Base-by-base conservation (phyloP, 192 early-diverging fungal genomes). In the Coemansia sp. region DNA sequence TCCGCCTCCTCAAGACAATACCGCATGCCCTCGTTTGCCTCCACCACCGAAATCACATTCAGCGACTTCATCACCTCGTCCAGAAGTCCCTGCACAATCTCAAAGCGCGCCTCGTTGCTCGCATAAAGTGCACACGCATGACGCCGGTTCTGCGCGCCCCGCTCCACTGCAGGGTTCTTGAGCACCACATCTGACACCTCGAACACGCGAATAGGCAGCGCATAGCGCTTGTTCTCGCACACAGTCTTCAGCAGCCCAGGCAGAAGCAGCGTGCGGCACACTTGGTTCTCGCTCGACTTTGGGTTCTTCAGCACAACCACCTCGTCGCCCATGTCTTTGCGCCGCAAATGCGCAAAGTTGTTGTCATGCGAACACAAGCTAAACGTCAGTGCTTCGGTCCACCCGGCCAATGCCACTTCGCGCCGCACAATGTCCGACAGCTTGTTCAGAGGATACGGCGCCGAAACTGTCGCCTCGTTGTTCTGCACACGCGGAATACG, bases 281-380 rank as follows among this genome's bases (percentile, higher is more conserved):
- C 93, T 73, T 95, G 86, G 76, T 90, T 95, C 68, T 96, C 95
- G 11, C 87, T 60, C 0, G 93, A 93, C 79, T 94, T 93, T 63
- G 96, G 97, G 66, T 99, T 97, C 6, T 88, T 83, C 52, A 99
- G 83, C 59, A 89, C 85, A 27, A 99, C 93, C 2, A 92, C 96
- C 55, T 88, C 88, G 53, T 82, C 84, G 47, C 87, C 86, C 32
- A 84, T 76, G 72, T 98, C 96, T n/a, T 69, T 73, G 65, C 88
- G 87, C 32, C 92, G 89, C 60, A 99, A 84, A 83, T 84, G 89
- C 32, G 85, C 84, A 72, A 95, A 99, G 86, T 95, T 98, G 72
- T 99, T 96, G 64, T 97, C 92, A 62, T 95, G 93, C 49, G 96
- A 97, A 84, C 97, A 99, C 87, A 98, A 85, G 50, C 90, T 96